These are phyloP conservation scores for Chlamydomonas incerta DNA, from an alignment of 139 green algal genomes.

Conservation along the genomic window DNA sequence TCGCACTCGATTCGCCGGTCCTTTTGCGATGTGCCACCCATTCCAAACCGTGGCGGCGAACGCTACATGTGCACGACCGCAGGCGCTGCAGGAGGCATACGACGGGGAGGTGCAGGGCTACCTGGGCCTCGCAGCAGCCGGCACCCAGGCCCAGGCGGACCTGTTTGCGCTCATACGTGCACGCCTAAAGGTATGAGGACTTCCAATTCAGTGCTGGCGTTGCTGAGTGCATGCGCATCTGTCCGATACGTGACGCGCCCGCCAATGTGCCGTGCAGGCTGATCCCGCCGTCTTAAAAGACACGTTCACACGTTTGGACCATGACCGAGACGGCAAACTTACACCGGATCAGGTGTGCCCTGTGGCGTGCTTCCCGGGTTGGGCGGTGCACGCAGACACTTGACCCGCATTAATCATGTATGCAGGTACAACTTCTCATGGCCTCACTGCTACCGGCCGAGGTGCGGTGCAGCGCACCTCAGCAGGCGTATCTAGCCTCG, in stretches of 20 bases:
- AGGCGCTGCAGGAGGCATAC: background rate
- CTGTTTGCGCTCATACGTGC: constrained; percentile 19
- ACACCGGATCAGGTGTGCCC: background rate
- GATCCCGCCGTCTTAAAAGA: background rate
- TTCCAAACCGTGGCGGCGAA: background rate
- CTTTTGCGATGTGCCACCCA: too few relatives aligned
- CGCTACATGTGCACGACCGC: background rate
- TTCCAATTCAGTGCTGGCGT: too few relatives aligned
- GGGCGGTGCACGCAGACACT: too few relatives aligned
- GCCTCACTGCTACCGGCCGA: background rate
- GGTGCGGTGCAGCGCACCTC: background rate
- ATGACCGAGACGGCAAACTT: constrained; percentile 5
- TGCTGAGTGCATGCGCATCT: too few relatives aligned
- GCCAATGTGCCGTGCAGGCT: background rate
- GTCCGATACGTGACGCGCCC: too few relatives aligned
- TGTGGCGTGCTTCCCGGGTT: background rate
- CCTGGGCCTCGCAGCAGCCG: background rate
- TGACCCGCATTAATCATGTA: background rate
- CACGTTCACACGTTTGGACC: background rate
- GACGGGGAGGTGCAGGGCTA: background rate
- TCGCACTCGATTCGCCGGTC: too few relatives aligned
- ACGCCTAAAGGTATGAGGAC: background rate
- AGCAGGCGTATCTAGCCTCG: background rate
- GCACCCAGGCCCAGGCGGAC: background rate
- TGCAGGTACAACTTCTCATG: background rate